Percentiles rank a stretch among this genome's conserved stretches.
These are phyloP conservation scores for Rhizopogon roseolus DNA, from an alignment of 768 basidiomycete species.

Conservation along the genomic window DNA sequence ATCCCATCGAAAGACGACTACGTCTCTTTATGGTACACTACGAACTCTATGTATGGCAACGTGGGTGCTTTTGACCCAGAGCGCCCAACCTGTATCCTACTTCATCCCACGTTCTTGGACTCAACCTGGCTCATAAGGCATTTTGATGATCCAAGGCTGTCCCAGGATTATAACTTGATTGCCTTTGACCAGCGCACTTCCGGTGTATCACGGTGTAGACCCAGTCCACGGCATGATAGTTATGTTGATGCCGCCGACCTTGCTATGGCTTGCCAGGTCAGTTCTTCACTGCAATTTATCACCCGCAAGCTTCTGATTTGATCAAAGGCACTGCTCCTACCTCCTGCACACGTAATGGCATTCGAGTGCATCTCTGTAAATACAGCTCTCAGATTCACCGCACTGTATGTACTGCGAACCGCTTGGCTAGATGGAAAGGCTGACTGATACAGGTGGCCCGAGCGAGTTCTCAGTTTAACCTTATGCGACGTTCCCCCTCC, in stretches of 20 bases:
- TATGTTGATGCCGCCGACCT: slow-evolving; percentile 81
- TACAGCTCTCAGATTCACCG: slow-evolving; percentile 58
- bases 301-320: background rate
- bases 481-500: slow-evolving; percentile 66
- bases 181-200: slow-evolving; percentile 68
- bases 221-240: slow-evolving; percentile 56
- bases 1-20: slow-evolving; percentile 59
- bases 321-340: slow-evolving; percentile 58
- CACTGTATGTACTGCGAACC: slow-evolving; percentile 43
- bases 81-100: slow-evolving; percentile 62
- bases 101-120: slow-evolving; percentile 68
- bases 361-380: slow-evolving; percentile 56
- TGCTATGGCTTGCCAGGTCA: slow-evolving; percentile 57
- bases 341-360: slow-evolving; percentile 68
- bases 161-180: slow-evolving; percentile 59
- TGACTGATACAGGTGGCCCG: slow-evolving; percentile 52
- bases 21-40: slow-evolving; percentile 67
- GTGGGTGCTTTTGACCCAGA: slow-evolving; percentile 62
- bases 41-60: slow-evolving; percentile 54
- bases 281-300: slow-evolving; percentile 4
- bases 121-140: slow-evolving; percentile 64
- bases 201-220: slow-evolving; percentile 53
- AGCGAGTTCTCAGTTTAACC: slow-evolving; percentile 62
- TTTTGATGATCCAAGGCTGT: slow-evolving; percentile 61
- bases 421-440: background rate